phyloP scores from a whole-genome alignment of 2,329 filamentous ascomycete species.

The Paecilomyces sp. region DNA sequence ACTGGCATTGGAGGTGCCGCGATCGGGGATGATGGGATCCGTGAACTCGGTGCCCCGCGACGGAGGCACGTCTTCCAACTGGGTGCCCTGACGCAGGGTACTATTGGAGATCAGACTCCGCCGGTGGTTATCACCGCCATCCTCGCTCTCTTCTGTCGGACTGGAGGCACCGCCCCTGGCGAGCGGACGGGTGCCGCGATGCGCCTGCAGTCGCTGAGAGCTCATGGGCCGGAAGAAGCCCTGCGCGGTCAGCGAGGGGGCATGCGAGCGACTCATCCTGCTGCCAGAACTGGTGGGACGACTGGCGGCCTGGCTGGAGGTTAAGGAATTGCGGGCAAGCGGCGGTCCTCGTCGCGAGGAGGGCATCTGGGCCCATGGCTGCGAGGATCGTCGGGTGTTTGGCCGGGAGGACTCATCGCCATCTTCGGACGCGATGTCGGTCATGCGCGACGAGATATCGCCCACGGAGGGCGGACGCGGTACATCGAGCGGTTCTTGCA shows the following conservation, averaged over 20 bases:
- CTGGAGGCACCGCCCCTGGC: slow-evolving; percentile 23
- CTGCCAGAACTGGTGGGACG: slow-evolving; percentile 47
- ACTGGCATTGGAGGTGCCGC: slow-evolving; percentile 66
- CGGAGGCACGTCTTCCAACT: slow-evolving; percentile 44
- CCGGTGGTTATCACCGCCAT: slow-evolving; percentile 45
- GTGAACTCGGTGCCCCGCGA: slow-evolving; percentile 78
- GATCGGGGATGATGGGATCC: slow-evolving; percentile 63
- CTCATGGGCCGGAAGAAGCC: slow-evolving; percentile 97
- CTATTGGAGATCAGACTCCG: slow-evolving; percentile 54
- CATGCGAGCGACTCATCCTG: slow-evolving; percentile 73
- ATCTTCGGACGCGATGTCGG: slow-evolving; percentile 51
- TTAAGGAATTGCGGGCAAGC: slow-evolving; percentile 31
- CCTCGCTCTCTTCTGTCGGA: slow-evolving; percentile 37
- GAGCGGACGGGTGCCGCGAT: slow-evolving; percentile 57
- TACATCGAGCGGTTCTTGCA: slow-evolving; percentile 48
- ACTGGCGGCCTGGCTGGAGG: slow-evolving; percentile 40
- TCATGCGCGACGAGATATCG: slow-evolving; percentile 64
- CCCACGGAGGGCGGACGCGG: slow-evolving; percentile 32
- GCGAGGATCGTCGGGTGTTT: slow-evolving; percentile 41
- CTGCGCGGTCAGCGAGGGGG: slow-evolving; percentile 78
- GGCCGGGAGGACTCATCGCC: slow-evolving; percentile 34
- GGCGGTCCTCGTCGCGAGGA: slow-evolving; percentile 49
- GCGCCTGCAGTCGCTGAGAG: slow-evolving; percentile 86
- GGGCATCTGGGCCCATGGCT: slow-evolving; percentile 49
- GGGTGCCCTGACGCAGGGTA: slow-evolving; percentile 32